phyloP scores from a whole-genome alignment of 2,329 filamentous ascomycete genomes.

The Metarhizium rileyi region DNA sequence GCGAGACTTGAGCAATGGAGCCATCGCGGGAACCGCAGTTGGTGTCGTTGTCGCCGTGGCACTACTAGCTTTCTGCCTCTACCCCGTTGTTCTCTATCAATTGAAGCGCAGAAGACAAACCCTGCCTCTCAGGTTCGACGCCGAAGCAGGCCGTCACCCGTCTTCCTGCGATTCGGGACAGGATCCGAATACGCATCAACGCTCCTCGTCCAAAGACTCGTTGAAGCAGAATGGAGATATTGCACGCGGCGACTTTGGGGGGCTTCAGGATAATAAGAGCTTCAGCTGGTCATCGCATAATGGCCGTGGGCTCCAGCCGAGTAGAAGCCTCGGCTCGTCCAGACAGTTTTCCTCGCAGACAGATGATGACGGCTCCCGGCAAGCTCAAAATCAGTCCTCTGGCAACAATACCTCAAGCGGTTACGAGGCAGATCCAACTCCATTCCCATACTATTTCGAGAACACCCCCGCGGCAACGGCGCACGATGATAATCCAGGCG shows the following conservation, averaged over 20 bases:
- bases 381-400: background rate
- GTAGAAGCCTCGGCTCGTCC: background rate
- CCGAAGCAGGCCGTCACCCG: constrained; percentile 19
- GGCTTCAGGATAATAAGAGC: constrained; percentile 16
- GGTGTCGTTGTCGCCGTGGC: constrained; percentile 24
- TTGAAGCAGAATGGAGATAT: constrained; percentile 21
- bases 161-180: constrained; percentile 7
- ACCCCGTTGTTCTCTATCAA: constrained; percentile 27
- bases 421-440: constrained; percentile 3
- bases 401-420: constrained; percentile 6
- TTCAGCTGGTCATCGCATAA: constrained; percentile 15
- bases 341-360: background rate
- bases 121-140: constrained; percentile 15
- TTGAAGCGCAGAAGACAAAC: constrained; percentile 19
- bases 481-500: constrained; percentile 19
- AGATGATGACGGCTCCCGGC: background rate
- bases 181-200: constrained; percentile 16
- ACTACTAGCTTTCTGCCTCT: constrained; percentile 27
- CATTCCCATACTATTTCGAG: constrained; percentile 12
- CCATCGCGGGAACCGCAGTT: constrained; percentile 28
- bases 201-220: constrained; percentile 28
- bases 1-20: constrained; percentile 23
- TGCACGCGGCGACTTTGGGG: constrained; percentile 15
- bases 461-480: constrained; percentile 18
- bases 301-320: constrained; percentile 3